phyloP scores from a whole-genome alignment of 164 flowering plant species.

The Paratinospora sagittata region DNA sequence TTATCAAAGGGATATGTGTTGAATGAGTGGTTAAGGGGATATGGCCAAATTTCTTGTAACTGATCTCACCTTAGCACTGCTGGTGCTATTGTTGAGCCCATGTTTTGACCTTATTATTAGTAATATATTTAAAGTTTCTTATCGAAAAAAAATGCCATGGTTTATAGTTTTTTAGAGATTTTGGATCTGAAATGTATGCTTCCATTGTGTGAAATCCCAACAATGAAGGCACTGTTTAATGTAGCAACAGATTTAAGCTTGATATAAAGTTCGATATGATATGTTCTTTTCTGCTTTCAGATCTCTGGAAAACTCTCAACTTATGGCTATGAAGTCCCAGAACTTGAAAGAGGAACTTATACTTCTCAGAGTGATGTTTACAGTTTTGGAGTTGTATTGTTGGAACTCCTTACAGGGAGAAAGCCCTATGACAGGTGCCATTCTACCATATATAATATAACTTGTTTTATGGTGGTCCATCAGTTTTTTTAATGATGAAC shows the following conservation, averaged over 20 bases:
- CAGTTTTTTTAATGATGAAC: neutral
- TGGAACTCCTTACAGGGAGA: conserved; percentile 90
- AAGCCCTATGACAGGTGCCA: conserved; percentile 71
- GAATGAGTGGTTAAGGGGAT: too few relatives aligned
- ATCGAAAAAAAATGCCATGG: too few relatives aligned
- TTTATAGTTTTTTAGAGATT: too few relatives aligned
- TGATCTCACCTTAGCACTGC: too few relatives aligned
- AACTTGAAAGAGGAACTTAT: conserved; percentile 74
- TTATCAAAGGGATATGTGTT: too few relatives aligned
- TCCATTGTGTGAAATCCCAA: too few relatives aligned
- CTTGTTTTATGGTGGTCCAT: neutral
- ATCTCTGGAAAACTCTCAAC: conserved; percentile 69
- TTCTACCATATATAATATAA: neutral
- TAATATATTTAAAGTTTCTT: too few relatives aligned
- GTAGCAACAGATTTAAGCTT: neutral
- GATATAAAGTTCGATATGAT: neutral
- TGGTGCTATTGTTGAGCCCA: too few relatives aligned
- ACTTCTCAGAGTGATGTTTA: conserved; percentile 81
- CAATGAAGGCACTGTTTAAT: too few relatives aligned
- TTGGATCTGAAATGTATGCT: too few relatives aligned
- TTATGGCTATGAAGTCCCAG: conserved; percentile 87
- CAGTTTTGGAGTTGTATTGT: conserved; percentile 96
- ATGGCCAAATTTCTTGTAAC: too few relatives aligned
- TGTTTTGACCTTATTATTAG: too few relatives aligned
- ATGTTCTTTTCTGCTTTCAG: conserved; percentile 31